These are phyloP conservation scores for Scheffersomyces insectosa DNA, from an alignment of 1,139 yeast species.

Conservation along the genomic window DNA sequence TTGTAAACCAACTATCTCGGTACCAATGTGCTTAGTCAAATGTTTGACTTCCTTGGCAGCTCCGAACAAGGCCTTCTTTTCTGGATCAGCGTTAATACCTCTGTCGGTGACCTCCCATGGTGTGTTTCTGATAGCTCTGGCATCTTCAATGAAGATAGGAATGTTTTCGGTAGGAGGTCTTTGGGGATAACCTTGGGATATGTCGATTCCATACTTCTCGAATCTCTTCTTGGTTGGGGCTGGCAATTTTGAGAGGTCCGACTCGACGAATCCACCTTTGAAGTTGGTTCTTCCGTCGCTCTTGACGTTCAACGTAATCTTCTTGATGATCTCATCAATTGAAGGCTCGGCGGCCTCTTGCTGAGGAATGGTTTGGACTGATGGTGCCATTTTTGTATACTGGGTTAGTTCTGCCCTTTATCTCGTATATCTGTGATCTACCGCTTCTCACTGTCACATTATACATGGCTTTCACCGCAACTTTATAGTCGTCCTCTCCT, in stretches of 20 bases:
- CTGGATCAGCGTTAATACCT: conserved; percentile 20
- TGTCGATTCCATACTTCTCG: conserved; percentile 38
- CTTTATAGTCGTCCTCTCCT: no score
- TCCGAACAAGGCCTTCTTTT: conserved; percentile 20
- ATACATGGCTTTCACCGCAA: no score
- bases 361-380: not conserved
- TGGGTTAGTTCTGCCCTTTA: no score
- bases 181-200: conserved; percentile 45
- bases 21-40: conserved; percentile 22
- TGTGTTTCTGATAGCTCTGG: conserved; percentile 13
- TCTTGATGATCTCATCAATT: not conserved
- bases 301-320: not conserved
- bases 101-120: conserved; percentile 18
- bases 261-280: conserved; percentile 8
- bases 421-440: no score
- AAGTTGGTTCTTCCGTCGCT: not conserved
- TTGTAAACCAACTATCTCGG: conserved; percentile 21
- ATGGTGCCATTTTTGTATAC: conserved; percentile 1
- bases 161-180: conserved; percentile 25
- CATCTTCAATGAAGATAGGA: conserved; percentile 18
- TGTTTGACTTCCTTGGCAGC: conserved; percentile 19
- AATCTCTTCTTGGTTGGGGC: conserved; percentile 31
- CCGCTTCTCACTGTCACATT: no score
- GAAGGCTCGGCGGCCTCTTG: not conserved
- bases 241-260: conserved; percentile 29